Evolutionary conservation across 306 rosid species (phyloP), one percentile per base, ranked within the genome.

Genomic region (Cicer bijugum): DNA sequence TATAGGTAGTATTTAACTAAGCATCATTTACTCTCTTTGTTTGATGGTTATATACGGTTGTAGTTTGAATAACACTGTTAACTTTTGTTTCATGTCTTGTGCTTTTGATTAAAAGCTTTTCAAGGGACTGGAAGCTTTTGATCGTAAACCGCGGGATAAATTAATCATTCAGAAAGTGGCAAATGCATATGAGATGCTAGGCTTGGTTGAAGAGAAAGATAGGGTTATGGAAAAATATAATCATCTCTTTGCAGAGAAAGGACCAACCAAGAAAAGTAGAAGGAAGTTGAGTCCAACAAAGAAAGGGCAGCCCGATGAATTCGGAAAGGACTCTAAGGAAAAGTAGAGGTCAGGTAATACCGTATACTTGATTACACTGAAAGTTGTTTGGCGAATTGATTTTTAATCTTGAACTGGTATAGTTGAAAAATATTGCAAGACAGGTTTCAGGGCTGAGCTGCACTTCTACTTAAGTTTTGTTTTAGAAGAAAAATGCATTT

Each of bases 121-220:
- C 75, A 88, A 88, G 88, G 95, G 88, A 20, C 81, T 94, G 59
- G 98, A 94, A 86, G 91, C 92, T 75, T 94, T 78, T 69, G 95
- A 89, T 68, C 96, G 98, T 43, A 89, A 89, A 73, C 97, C 97
- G 74, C 90, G 91, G 12, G 92, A 89, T 65, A 89, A 94, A 76
- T 69, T 82, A 2, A 84, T 91, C 69, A 87, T 89, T 80, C 82
- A 78, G 57, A 88, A 88, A 84, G 97, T 91, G 81, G 95, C 95
- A 12, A 83, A 89, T 81, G 89, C 95, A 12, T 91, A 86, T 76
- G 98, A 91, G 80, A 72, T 86, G 78, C 68, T 94, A 48, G 97
- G 95, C 74, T 74, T 69, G 77, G 81, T 73, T 67, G 64, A 87
- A 74, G 92, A 85, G 72, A 91, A 84, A 71, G 95, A 91, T 69